Conservation (phyloP, 768 basidiomycete species). For the Mycena polygramma region DNA sequence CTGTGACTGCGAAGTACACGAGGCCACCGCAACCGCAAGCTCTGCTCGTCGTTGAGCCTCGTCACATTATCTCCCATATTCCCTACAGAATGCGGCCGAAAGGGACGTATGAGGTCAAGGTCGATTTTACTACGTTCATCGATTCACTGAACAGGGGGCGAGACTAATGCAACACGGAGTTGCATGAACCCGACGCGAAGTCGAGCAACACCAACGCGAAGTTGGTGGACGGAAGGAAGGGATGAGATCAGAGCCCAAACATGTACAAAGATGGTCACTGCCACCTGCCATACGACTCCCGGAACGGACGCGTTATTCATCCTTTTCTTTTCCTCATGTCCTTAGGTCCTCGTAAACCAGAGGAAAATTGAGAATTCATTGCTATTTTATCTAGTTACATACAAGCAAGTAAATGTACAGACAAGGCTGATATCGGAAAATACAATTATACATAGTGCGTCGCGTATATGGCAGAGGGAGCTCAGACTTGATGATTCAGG, state of each 20-base stretch:
- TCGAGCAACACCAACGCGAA: constrained; percentile 10
- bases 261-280: constrained; percentile 6
- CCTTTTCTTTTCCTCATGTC: too few relatives aligned
- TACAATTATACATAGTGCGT: too few relatives aligned
- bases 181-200: constrained; percentile 6
- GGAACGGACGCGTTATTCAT: too few relatives aligned
- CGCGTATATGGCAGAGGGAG: neutral
- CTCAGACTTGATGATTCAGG: constrained; percentile 9
- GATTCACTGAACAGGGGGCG: constrained; percentile 9
- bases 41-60: constrained; percentile 20
- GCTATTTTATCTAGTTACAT: too few relatives aligned
- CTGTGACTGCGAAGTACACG: constrained; percentile 5
- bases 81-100: constrained; percentile 4
- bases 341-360: too few relatives aligned
- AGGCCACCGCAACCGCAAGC: neutral
- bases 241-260: constrained; percentile 9
- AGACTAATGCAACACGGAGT: constrained; percentile 17
- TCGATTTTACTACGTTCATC: constrained; percentile 17
- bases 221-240: neutral
- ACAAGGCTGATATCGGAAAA: too few relatives aligned
- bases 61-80: constrained; percentile 29
- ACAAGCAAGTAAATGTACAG: too few relatives aligned
- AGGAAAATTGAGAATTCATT: too few relatives aligned
- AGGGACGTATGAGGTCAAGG: constrained; percentile 21
- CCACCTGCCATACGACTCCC: neutral